Conservation (phyloP, 345 rosid genomes). For the Salix dunnii region DNA sequence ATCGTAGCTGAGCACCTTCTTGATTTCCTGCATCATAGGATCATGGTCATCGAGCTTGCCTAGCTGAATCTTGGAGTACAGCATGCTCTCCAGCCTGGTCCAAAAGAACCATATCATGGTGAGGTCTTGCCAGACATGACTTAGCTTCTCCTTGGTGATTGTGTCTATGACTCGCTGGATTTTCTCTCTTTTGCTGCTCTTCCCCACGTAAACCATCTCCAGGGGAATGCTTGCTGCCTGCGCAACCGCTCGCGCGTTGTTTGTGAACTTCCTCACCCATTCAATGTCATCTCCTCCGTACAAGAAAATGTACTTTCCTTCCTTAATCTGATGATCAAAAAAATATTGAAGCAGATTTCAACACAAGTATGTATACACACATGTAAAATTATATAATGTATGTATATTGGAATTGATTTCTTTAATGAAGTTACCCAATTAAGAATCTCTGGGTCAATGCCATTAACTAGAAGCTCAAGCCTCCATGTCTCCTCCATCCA, state of each 20-base stretch:
- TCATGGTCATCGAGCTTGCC: conserved; percentile 64
- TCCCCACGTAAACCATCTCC: conserved; percentile 81
- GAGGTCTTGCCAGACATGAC: conserved; percentile 57
- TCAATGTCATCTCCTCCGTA: conserved; percentile 83
- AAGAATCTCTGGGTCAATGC: conserved; percentile 66
- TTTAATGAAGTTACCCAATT: conserved; percentile 50
- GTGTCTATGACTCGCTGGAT: conserved; percentile 36
- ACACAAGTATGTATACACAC: no score
- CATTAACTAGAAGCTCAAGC: conserved; percentile 74
- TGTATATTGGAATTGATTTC: neutral
- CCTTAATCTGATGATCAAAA: conserved; percentile 45
- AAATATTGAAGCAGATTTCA: neutral
- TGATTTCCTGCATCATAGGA: conserved; percentile 67
- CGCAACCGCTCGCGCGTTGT: conserved; percentile 50
- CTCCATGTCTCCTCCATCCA: conserved; percentile 79
- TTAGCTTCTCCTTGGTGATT: conserved; percentile 49
- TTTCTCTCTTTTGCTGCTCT: conserved; percentile 59
- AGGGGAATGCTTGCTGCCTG: conserved; percentile 48
- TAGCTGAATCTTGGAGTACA: conserved; percentile 83
- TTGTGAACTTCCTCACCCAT: conserved; percentile 75
- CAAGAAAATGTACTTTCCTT: conserved; percentile 76
- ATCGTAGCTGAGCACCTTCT: conserved; percentile 79
- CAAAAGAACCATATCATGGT: conserved; percentile 91
- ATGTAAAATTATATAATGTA: neutral
- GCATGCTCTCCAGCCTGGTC: conserved; percentile 82